phyloP scores from a whole-genome alignment of 192 early-diverging fungal species.

The Geranomyces variabilis region DNA sequence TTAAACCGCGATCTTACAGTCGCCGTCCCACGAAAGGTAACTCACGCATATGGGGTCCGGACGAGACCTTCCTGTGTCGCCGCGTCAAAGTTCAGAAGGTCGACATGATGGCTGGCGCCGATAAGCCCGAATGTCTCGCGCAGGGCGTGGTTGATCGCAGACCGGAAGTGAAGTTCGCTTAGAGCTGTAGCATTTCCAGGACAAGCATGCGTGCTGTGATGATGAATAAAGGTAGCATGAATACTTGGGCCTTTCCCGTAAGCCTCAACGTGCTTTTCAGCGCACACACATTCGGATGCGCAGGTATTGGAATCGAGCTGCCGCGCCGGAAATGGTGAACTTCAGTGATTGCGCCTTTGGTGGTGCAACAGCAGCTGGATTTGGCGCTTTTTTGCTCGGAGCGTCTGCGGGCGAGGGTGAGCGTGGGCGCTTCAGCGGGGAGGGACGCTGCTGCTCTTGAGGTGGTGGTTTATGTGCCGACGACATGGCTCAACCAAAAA shows the following conservation, averaged over 20 bases:
- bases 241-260: too few relatives aligned
- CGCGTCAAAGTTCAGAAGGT: conserved; percentile 12
- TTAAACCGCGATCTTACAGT: not conserved
- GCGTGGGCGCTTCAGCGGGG: too few relatives aligned
- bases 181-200: not conserved
- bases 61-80: conserved; percentile 7
- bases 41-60: conserved; percentile 22
- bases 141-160: conserved; percentile 23
- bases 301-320: conserved; percentile 8
- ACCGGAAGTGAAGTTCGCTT: conserved; percentile 26
- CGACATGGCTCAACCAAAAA: too few relatives aligned
- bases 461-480: too few relatives aligned
- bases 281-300: conserved; percentile 7
- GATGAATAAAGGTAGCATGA: too few relatives aligned
- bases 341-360: too few relatives aligned
- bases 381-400: too few relatives aligned
- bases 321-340: not conserved
- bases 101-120: conserved; percentile 27
- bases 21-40: not conserved
- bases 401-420: too few relatives aligned
- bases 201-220: too few relatives aligned
- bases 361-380: too few relatives aligned
- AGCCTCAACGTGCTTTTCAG: too few relatives aligned
- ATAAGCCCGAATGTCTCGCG: conserved; percentile 23
- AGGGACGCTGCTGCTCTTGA: too few relatives aligned